A percentile compares a stretch with the other conserved stretches of the same genome.
Evolutionary conservation across 257 asterid species (phyloP).

Genomic region (Agastache rugosa): DNA sequence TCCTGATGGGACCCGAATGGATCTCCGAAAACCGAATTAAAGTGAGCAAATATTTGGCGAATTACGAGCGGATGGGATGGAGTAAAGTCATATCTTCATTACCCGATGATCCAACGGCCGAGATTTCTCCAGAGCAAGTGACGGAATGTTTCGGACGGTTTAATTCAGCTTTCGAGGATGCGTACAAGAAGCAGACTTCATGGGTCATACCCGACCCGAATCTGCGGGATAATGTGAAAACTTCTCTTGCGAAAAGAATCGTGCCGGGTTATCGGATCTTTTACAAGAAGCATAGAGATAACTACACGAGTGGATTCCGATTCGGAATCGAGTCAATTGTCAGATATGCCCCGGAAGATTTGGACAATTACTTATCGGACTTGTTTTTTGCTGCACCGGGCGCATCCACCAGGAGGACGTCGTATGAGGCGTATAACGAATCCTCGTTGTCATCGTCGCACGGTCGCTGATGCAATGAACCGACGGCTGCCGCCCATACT

Average conservation of each 20-base stretch:
- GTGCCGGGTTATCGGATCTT: constrained; percentile 51
- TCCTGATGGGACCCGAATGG: constrained; percentile 77
- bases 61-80: constrained; percentile 69
- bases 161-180: constrained; percentile 54
- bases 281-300: constrained; percentile 45
- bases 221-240: constrained; percentile 54
- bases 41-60: constrained; percentile 54
- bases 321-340: constrained; percentile 50
- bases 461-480: constrained; percentile 36
- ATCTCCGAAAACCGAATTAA: constrained; percentile 53
- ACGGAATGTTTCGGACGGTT: constrained; percentile 51
- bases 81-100: constrained; percentile 48
- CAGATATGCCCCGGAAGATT: constrained; percentile 82
- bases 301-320: constrained; percentile 27
- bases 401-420: constrained; percentile 31
- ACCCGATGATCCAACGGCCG: constrained; percentile 58
- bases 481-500: constrained; percentile 27
- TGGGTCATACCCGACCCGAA: constrained; percentile 82
- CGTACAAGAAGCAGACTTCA: constrained; percentile 52
- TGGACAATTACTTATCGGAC: constrained; percentile 71
- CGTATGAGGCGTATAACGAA: constrained; percentile 29
- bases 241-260: constrained; percentile 47
- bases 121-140: constrained; percentile 40
- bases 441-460: constrained; percentile 35
- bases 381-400: constrained; percentile 49